phyloP scores from a whole-genome alignment of 495 filamentous ascomycete genomes.

The Trichoderma reesei region DNA sequence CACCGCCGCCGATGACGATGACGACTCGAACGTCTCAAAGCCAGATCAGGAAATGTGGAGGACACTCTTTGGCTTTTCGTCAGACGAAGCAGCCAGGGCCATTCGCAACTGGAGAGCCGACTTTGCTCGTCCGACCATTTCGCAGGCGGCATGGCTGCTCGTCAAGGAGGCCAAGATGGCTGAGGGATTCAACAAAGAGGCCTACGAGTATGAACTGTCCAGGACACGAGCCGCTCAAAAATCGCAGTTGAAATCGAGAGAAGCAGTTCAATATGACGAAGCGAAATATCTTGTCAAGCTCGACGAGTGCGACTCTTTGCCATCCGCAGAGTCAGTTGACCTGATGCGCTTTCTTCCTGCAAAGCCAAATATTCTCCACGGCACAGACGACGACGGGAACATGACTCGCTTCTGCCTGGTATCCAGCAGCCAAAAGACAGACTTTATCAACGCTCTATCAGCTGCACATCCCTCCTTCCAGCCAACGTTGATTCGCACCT shows the following conservation, averaged over 20 bases:
- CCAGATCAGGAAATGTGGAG: neutral
- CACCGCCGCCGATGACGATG: neutral
- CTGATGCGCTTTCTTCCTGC: neutral
- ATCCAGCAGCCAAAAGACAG: slow-evolving; percentile 14
- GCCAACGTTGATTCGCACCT: slow-evolving; percentile 25
- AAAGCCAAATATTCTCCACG: slow-evolving; percentile 8
- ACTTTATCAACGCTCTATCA: slow-evolving; percentile 15
- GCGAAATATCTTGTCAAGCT: slow-evolving; percentile 23
- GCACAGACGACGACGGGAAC: slow-evolving; percentile 15
- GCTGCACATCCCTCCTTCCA: slow-evolving; percentile 13
- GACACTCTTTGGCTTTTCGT: neutral
- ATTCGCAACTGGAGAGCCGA: neutral
- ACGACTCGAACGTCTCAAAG: neutral
- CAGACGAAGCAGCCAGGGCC: neutral
- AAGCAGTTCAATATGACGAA: neutral
- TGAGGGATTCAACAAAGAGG: slow-evolving; percentile 10
- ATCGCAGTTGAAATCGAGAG: neutral
- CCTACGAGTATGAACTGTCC: slow-evolving; percentile 6
- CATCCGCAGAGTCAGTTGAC: slow-evolving; percentile 1
- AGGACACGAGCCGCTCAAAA: neutral
- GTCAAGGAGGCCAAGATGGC: neutral
- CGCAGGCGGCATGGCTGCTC: neutral
- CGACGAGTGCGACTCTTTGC: slow-evolving; percentile 14
- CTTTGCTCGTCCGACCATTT: neutral
- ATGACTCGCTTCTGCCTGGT: slow-evolving; percentile 17